phyloP scores from a whole-genome alignment of 164 flowering plant genomes.

The Litsea cubeba region DNA sequence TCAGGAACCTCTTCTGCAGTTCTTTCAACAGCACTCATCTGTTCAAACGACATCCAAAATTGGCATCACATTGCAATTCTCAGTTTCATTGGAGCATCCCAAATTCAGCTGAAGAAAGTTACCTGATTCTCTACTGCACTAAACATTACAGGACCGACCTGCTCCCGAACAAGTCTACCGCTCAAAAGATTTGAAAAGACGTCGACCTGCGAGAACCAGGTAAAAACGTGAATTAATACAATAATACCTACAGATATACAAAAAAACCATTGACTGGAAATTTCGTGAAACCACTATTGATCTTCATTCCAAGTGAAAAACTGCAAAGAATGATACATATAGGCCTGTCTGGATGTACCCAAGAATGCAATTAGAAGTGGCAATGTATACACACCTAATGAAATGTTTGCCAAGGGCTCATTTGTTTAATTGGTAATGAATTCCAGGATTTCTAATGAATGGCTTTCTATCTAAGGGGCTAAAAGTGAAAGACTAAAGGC shows the following conservation, averaged over 20 bases:
- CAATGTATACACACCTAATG: too few species aligned
- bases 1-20: conserved; percentile 54
- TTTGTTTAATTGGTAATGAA: too few species aligned
- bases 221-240: background rate
- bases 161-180: conserved; percentile 85
- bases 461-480: too few species aligned
- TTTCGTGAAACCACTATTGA: too few species aligned
- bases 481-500: too few species aligned
- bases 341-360: too few species aligned
- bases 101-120: conserved; percentile 2
- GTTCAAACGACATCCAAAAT: conserved; percentile 9
- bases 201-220: conserved; percentile 46
- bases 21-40: conserved; percentile 83
- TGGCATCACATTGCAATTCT: background rate
- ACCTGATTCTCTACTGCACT: conserved; percentile 96
- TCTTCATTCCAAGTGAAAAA: too few species aligned
- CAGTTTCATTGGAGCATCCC: background rate
- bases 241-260: background rate
- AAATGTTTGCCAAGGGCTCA: too few species aligned
- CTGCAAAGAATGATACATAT: too few species aligned
- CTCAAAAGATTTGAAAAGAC: conserved; percentile 78
- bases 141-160: conserved; percentile 87
- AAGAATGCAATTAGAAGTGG: too few species aligned
- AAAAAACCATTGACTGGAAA: too few species aligned
- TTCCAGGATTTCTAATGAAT: too few species aligned